A percentile compares a stretch with the other conserved stretches of the same genome.
These are phyloP conservation scores for Begonia fuchsioides DNA, from an alignment of 306 rosid species.

Conservation along the genomic window DNA sequence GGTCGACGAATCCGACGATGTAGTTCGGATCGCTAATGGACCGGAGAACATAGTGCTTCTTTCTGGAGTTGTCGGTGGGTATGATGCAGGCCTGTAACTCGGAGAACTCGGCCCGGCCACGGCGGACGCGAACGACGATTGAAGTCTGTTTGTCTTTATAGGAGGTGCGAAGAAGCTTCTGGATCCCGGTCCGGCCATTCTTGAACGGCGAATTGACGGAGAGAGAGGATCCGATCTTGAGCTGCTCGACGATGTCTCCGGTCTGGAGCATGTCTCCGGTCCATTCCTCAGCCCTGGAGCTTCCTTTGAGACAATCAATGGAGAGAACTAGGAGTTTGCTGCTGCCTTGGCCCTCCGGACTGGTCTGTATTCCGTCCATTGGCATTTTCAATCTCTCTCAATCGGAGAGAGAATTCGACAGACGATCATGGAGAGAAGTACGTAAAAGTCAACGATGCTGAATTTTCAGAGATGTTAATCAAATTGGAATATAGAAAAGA, in stretches of 20 bases:
- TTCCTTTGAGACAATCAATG: no score
- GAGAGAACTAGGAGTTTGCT: constrained; percentile 29
- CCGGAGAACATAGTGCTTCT: constrained; percentile 49
- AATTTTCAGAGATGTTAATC: no score
- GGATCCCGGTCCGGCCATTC: constrained; percentile 58
- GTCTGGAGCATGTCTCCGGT: no score
- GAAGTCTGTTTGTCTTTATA: constrained; percentile 71
- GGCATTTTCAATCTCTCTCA: constrained; percentile 16
- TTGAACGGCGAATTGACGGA: constrained; percentile 46
- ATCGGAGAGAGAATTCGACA: background rate
- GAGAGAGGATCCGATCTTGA: constrained; percentile 36
- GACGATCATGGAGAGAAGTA: no score
- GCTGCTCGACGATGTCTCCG: no score
- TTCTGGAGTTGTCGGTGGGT: constrained; percentile 41
- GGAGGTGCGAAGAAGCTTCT: constrained; percentile 44
- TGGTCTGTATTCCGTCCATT: constrained; percentile 58
- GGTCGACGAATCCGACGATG: constrained; percentile 72
- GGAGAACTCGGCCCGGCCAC: constrained; percentile 32
- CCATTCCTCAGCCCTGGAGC: no score
- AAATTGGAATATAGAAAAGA: no score
- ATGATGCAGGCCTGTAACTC: constrained; percentile 83
- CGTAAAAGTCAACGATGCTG: no score
- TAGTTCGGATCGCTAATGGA: constrained; percentile 76
- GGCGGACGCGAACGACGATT: no score
- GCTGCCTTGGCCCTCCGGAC: constrained; percentile 37